phyloP scores from a whole-genome alignment of 2,329 filamentous ascomycete genomes.

The Aspergillus novoparasiticus region DNA sequence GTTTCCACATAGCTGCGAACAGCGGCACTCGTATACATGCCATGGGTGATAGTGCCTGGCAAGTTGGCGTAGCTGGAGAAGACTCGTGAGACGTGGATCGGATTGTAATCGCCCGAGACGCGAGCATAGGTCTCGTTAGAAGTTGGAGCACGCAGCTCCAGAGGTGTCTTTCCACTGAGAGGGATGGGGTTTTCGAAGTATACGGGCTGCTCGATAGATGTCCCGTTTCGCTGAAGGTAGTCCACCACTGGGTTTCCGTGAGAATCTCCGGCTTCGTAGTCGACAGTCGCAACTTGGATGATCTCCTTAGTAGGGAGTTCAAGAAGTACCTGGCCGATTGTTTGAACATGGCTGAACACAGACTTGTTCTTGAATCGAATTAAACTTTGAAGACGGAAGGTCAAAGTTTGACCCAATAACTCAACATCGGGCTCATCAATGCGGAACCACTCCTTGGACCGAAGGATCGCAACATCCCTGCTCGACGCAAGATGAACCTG shows the following conservation, averaged over 20 bases:
- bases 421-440: constrained; percentile 83
- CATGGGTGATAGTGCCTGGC: constrained; percentile 95
- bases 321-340: constrained; percentile 85
- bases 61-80: constrained; percentile 96
- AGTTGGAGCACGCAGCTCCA: constrained; percentile 85
- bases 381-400: constrained; percentile 91
- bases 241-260: constrained; percentile 97
- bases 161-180: constrained; percentile 84
- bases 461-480: constrained; percentile 90
- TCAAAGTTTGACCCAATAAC: constrained; percentile 87
- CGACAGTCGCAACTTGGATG: constrained; percentile 94
- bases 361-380: constrained; percentile 93
- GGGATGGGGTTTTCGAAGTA: constrained; percentile 98
- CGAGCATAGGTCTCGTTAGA: constrained; percentile 98
- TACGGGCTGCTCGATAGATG: constrained; percentile 91
- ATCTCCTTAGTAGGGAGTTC: constrained; percentile 97
- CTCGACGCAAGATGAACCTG: constrained; percentile 83
- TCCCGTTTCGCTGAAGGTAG: constrained; percentile 88
- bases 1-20: constrained; percentile 96
- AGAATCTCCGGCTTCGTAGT: constrained; percentile 88
- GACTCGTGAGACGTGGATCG: constrained; percentile 95
- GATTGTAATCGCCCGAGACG: constrained; percentile 98
- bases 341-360: constrained; percentile 89
- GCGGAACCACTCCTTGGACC: constrained; percentile 97
- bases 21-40: constrained; percentile 98